Evolutionary conservation across 75 land plant species (phyloP).

Genomic region (Pinus taeda): DNA sequence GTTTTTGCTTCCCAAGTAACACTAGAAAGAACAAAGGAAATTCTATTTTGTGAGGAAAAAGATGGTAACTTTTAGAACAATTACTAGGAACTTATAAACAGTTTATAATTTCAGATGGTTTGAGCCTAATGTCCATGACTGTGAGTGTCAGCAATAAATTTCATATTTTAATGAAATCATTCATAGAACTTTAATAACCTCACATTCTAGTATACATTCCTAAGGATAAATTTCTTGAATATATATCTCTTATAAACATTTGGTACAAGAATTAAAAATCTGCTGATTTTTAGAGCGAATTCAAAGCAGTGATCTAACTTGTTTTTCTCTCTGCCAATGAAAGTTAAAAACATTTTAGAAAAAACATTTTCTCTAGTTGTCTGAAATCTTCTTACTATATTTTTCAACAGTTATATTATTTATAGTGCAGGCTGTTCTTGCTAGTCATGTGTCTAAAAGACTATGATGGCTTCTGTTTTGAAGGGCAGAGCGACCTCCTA

Average conservation of each 20-base stretch:
- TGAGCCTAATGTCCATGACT: no score
- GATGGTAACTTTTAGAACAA: no score
- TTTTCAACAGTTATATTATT: neutral
- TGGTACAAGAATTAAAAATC: neutral
- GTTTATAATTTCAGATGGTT: no score
- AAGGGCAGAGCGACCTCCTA: conserved; percentile 71
- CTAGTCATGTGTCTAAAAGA: neutral
- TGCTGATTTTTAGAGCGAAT: no score
- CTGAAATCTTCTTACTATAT: neutral
- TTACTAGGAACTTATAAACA: no score
- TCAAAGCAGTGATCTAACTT: neutral
- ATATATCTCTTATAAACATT: neutral
- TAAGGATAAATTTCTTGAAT: neutral
- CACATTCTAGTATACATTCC: no score
- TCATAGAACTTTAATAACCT: neutral
- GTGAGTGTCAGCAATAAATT: no score
- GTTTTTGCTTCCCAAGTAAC: no score
- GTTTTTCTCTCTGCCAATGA: neutral
- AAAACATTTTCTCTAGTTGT: neutral
- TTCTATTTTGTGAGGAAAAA: no score
- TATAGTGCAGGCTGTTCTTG: neutral
- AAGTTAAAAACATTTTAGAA: neutral
- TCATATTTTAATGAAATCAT: neutral
- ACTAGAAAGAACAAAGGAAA: no score
- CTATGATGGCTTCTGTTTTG: conserved; percentile 10